These are phyloP conservation scores for Neotropicomus parvogracilis DNA, from an alignment of 1,284 basidiomycete species.

Conservation along the genomic window DNA sequence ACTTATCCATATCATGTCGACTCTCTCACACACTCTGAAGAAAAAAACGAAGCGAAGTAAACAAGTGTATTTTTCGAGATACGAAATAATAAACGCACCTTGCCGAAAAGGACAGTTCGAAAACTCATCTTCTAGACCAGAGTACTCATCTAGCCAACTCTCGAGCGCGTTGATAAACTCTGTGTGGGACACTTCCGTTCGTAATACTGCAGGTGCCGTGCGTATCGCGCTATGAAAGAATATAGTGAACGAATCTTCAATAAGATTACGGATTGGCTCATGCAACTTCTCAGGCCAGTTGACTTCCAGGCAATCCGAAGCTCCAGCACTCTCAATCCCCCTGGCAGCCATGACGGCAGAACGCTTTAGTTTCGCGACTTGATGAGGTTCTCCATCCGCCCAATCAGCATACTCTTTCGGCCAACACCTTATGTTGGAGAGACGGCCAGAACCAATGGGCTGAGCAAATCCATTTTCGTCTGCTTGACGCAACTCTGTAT, in stretches of 20 bases:
- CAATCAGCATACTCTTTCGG: too few species aligned
- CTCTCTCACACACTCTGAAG: too few species aligned
- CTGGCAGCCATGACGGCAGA: neutral
- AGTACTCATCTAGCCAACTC: neutral
- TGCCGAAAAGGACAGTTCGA: neutral
- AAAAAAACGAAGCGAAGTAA: too few species aligned
- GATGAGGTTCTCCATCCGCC: neutral
- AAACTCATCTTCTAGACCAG: too few species aligned
- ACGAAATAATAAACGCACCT: too few species aligned
- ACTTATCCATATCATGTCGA: too few species aligned
- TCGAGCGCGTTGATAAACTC: neutral
- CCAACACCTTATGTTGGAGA: neutral
- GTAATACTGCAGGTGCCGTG: neutral
- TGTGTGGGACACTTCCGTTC: neutral
- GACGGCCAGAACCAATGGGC: neutral
- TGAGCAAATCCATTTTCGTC: neutral
- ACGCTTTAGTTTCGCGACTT: neutral
- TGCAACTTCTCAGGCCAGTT: neutral
- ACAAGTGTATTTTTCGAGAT: too few species aligned
- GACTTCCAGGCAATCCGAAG: neutral
- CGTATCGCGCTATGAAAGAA: neutral
- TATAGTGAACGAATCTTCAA: neutral
- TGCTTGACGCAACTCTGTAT: neutral
- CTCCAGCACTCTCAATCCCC: neutral
- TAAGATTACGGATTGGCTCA: neutral